Conservation (phyloP, 176 grass and related monocot species). For the Dendrocalamus sinicus region DNA sequence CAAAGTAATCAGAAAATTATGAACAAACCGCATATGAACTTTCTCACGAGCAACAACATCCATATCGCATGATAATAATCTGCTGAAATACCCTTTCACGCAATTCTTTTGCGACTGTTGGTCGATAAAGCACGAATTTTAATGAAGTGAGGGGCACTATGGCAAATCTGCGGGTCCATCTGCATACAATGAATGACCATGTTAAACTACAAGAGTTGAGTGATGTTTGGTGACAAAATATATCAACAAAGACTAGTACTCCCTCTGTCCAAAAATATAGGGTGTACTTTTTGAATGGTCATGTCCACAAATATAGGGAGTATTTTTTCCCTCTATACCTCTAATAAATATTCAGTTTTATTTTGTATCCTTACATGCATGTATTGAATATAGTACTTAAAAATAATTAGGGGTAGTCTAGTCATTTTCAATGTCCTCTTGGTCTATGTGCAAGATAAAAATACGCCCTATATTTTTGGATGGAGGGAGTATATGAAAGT, state of each 20-base stretch:
- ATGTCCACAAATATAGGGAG: no score
- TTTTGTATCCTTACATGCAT: no score
- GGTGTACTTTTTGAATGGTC: no score
- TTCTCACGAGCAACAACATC: constrained; percentile 76
- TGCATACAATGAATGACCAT: constrained; percentile 1
- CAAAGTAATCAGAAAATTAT: not conserved
- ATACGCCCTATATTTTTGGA: no score
- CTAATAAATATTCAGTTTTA: no score
- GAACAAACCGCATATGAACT: constrained; percentile 69
- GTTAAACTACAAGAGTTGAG: constrained; percentile 9
- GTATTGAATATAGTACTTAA: no score
- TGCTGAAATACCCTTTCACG: constrained; percentile 72
- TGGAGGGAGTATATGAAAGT: constrained; percentile 9
- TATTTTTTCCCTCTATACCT: no score
- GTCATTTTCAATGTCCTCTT: no score
- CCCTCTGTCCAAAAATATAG: no score
- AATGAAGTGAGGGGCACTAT: no score
- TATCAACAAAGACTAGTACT: not conserved
- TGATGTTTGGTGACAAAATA: constrained; percentile 17
- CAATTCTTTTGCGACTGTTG: constrained; percentile 86
- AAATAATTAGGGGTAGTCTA: no score
- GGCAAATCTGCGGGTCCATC: not conserved
- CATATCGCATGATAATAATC: constrained; percentile 99
- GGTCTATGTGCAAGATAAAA: no score
- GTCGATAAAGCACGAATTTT: constrained; percentile 14